Evolutionary conservation across 768 basidiomycete species (phyloP).

Genomic region (Termitomyces sp.): DNA sequence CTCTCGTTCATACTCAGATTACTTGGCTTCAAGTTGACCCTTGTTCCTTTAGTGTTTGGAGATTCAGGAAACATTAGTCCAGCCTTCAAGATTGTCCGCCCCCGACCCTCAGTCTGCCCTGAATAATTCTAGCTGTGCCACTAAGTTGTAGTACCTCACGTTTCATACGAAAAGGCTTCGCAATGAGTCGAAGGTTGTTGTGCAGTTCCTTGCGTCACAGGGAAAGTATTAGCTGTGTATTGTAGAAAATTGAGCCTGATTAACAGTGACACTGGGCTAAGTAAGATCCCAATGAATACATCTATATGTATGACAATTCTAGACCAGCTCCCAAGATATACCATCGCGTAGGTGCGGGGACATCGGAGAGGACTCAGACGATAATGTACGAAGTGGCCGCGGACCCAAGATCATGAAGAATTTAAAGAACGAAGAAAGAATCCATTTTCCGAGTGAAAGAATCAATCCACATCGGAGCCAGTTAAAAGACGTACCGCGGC

Average conservation of each 20-base stretch:
- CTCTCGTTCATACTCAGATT: neutral
- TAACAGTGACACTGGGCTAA: too few species aligned
- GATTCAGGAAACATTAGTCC: constrained; percentile 45
- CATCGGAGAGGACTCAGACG: neutral
- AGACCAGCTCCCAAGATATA: neutral
- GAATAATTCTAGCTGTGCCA: too few species aligned
- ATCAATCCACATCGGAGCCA: too few species aligned
- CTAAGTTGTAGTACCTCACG: too few species aligned
- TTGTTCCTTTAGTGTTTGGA: constrained; percentile 36
- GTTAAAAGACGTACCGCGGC: too few species aligned
- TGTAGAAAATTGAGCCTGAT: neutral
- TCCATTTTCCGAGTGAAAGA: too few species aligned
- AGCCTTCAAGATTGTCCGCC: constrained; percentile 33
- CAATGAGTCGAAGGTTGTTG: neutral
- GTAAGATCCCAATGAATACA: neutral
- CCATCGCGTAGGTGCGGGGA: neutral
- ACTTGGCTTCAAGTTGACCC: neutral
- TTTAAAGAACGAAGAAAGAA: too few species aligned
- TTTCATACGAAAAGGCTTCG: neutral
- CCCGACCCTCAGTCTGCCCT: too few species aligned
- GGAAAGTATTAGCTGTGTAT: neutral
- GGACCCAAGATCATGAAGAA: neutral
- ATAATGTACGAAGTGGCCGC: neutral
- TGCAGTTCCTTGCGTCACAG: neutral
- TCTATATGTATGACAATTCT: neutral